Conservation (phyloP, 176 grass and related monocot genomes). For the Alopecurus myosuroides region DNA sequence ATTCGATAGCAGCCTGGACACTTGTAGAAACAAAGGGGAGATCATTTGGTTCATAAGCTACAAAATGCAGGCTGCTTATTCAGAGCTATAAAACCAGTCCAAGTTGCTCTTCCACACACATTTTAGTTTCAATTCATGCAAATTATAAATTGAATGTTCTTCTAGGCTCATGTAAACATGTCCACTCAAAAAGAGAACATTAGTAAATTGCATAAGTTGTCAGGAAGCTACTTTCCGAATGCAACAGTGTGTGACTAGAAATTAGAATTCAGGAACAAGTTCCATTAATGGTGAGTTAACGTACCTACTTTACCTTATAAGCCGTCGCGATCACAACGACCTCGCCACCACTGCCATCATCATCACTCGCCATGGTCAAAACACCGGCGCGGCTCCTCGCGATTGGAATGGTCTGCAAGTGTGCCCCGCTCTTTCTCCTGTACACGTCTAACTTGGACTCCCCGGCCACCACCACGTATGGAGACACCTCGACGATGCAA, state of each 20-base stretch:
- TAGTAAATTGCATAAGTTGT: neutral
- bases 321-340: constrained; percentile 63
- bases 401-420: constrained; percentile 54
- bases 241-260: neutral
- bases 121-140: neutral
- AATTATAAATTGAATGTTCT: neutral
- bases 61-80: too few species aligned
- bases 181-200: neutral
- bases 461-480: constrained; percentile 66
- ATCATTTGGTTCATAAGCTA: neutral
- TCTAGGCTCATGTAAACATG: neutral
- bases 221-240: neutral
- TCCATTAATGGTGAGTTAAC: constrained; percentile 29
- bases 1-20: neutral
- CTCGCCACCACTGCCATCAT: constrained; percentile 27
- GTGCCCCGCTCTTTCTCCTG: constrained; percentile 61
- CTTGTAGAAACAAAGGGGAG: neutral
- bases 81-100: neutral
- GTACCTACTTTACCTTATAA: constrained; percentile 98
- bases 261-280: neutral
- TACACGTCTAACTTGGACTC: constrained; percentile 68
- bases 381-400: constrained; percentile 30
- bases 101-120: neutral
- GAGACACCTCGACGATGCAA: constrained; percentile 57
- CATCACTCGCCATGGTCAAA: constrained; percentile 58